Conservation (phyloP, 2,329 filamentous ascomycete species). For the Aspergillus sp. region DNA sequence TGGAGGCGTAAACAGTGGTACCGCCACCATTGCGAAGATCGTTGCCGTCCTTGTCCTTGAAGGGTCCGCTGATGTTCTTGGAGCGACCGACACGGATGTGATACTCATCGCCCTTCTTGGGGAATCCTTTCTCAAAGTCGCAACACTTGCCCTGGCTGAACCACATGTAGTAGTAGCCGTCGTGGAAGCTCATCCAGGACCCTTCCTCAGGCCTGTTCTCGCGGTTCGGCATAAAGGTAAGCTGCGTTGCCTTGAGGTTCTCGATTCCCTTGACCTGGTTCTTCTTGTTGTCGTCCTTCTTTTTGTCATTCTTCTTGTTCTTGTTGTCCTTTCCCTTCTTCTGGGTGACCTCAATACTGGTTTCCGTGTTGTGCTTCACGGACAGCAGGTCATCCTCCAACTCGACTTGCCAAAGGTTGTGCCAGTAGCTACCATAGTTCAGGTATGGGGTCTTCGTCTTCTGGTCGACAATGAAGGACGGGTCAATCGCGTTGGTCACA, state of each 20-base stretch:
- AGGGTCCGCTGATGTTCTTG: slow-evolving; percentile 20
- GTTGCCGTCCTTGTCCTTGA: slow-evolving; percentile 19
- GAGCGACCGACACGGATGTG: slow-evolving; percentile 28
- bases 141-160: slow-evolving; percentile 29
- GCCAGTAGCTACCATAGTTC: slow-evolving; percentile 27
- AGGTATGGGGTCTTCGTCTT: slow-evolving; percentile 17
- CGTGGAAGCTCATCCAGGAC: slow-evolving; percentile 23
- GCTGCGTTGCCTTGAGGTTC: slow-evolving; percentile 16
- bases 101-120: slow-evolving; percentile 20
- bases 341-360: neutral
- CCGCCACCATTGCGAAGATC: slow-evolving; percentile 22
- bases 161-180: slow-evolving; percentile 29
- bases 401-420: slow-evolving; percentile 24
- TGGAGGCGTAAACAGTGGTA: slow-evolving; percentile 25
- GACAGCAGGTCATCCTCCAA: slow-evolving; percentile 21
- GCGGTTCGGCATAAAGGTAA: slow-evolving; percentile 11
- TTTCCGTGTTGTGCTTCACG: slow-evolving; percentile 8
- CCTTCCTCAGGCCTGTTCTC: slow-evolving; percentile 21
- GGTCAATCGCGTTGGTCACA: slow-evolving; percentile 25
- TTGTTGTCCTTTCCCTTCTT: neutral
- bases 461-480: slow-evolving; percentile 18
- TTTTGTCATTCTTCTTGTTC: neutral
- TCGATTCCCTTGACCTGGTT: neutral
- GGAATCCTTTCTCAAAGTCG: slow-evolving; percentile 15
- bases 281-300: neutral